phyloP scores from a whole-genome alignment of 352 stramenopile genomes.

The Pythium aquatile region DNA sequence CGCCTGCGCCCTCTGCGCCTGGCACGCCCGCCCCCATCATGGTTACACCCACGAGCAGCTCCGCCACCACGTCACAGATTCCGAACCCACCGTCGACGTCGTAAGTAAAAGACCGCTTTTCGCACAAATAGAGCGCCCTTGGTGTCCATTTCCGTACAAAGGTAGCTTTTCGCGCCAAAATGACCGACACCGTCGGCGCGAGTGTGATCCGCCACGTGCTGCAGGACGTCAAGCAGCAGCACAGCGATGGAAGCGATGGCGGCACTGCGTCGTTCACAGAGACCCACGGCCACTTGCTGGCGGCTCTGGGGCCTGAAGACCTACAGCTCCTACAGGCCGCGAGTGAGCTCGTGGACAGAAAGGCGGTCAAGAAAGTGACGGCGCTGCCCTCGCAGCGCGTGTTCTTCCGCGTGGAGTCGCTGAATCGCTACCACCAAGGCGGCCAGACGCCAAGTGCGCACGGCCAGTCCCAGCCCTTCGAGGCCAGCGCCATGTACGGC shows the following conservation, averaged over 20 bases:
- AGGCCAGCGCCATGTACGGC: constrained; percentile 38
- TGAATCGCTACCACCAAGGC: constrained; percentile 48
- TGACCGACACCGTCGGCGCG: constrained; percentile 21
- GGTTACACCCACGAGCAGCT: too few relatives aligned
- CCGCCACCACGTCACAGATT: constrained; percentile 21
- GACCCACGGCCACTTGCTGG: constrained; percentile 49
- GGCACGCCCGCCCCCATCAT: not conserved
- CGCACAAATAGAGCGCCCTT: constrained; percentile 8
- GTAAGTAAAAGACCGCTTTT: constrained; percentile 2
- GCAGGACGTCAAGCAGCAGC: constrained; percentile 37
- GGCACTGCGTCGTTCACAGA: constrained; percentile 30
- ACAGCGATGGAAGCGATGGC: not conserved
- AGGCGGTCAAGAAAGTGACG: constrained; percentile 45
- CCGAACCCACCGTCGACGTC: not conserved
- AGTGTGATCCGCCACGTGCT: constrained; percentile 44
- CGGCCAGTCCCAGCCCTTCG: constrained; percentile 42
- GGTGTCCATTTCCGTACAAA: not conserved
- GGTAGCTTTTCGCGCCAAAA: constrained; percentile 17
- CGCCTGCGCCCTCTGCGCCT: not conserved
- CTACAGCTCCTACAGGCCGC: constrained; percentile 50
- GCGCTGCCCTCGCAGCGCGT: constrained; percentile 42
- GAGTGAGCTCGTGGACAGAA: constrained; percentile 53
- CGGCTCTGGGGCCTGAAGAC: constrained; percentile 35
- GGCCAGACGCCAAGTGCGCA: not conserved
- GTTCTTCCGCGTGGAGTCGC: constrained; percentile 71